Base-by-base conservation (phyloP, 352 stramenopile genomes). In the Pythium rishiriense region DNA sequence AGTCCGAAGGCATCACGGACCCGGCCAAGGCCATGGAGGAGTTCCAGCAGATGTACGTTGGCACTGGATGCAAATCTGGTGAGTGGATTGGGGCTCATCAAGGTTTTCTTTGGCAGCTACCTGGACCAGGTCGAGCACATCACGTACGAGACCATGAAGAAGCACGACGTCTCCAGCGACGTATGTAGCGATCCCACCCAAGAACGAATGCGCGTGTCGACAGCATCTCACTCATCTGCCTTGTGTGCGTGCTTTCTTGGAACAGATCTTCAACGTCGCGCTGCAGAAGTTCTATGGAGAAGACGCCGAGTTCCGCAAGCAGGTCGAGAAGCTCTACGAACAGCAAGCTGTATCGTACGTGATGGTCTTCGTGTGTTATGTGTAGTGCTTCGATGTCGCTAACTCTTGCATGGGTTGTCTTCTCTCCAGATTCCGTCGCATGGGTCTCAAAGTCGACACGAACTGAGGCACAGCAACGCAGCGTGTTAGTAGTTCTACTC, bases 121-220 rank as follows among this genome's bases (percentile, higher is more conserved):
- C 54, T 93, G 21, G 84, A 91, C 58, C 82, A 91, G 48, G 79
- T 91, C 3, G 73, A 93, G 72, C 75, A 87, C 64, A 67, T 90
- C 70, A 88, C 79, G 31, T 72, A 78, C n/a, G 53, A 78, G 31
- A 66, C 85, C 22, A 88, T 93, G 80, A 85, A 90, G 58, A 64
- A 75, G 25, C 58, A 90, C 50, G 75, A 75, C 37, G 74, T 93
- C 43, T 77, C 84, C 31, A 75, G 83, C 49, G 64, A 91, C 66
- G 83, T 91, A 53, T n/a, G 47, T 49, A n/a, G 54, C 37, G 14
- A 4, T 43, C 9, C 3, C 14, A 21, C 14, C 15, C 14, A 4
- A n/a, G n/a, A 61, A 42, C 31, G 17, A 51, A 7, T 42, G 5
- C 17, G 37, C 9, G 14, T n/a, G n/a, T n/a, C n/a, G n/a, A n/a